These are phyloP conservation scores for Colletotrichum sp. DNA, from an alignment of 2,329 filamentous ascomycete genomes.

Conservation along the genomic window DNA sequence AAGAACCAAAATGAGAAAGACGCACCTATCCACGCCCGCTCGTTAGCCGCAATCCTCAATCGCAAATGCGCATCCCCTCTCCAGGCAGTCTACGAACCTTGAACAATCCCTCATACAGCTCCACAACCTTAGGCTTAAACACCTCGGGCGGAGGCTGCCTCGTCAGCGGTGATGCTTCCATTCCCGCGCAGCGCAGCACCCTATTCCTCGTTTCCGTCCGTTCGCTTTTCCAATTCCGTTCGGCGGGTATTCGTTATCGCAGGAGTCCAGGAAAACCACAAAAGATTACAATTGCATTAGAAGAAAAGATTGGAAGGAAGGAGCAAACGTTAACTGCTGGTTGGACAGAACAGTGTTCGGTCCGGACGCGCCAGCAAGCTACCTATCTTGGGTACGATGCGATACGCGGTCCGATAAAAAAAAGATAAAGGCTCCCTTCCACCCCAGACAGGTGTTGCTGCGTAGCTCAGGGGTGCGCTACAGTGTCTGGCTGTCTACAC, in stretches of 20 bases:
- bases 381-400: not conserved
- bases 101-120: conserved; percentile 87
- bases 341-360: not conserved
- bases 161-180: conserved; percentile 92
- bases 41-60: not conserved
- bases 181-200: conserved; percentile 36
- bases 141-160: conserved; percentile 88
- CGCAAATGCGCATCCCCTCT: not conserved
- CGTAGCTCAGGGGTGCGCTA: not conserved
- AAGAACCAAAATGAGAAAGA: not conserved
- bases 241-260: not conserved
- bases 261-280: not conserved
- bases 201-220: not conserved
- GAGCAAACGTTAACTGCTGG: not conserved
- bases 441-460: not conserved
- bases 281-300: not conserved
- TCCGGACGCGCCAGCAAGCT: not conserved
- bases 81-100: conserved; percentile 53
- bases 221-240: not conserved
- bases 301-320: not conserved
- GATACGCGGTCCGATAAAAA: conserved; percentile 15
- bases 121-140: conserved; percentile 93
- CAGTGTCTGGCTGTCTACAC: not conserved
- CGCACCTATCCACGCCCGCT: not conserved
- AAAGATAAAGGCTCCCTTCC: not conserved